Percentiles rank a stretch among this genome's conserved stretches.
phyloP scores from a whole-genome alignment of 352 stramenopile genomes.

The Globisporangium cylindrosporum region DNA sequence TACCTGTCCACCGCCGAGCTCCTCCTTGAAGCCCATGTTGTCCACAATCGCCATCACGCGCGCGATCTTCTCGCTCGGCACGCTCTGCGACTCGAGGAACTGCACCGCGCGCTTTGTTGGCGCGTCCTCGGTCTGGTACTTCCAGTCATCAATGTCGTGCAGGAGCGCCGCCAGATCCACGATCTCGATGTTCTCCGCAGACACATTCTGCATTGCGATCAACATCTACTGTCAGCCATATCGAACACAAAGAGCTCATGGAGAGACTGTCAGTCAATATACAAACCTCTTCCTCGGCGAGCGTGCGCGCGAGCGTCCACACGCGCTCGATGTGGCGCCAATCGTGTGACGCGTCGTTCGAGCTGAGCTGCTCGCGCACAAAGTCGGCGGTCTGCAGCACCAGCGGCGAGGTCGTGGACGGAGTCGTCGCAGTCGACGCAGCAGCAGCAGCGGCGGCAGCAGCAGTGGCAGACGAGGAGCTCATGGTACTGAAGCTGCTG shows the following conservation, averaged over 20 bases:
- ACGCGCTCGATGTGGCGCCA: conserved; percentile 89
- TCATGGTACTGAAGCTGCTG: conserved; percentile 1
- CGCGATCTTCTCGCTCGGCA: conserved; percentile 46
- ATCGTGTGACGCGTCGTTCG: conserved; percentile 83
- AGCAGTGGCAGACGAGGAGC: neutral
- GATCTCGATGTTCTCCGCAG: conserved; percentile 57
- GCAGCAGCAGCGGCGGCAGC: neutral
- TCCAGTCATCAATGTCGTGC: conserved; percentile 91
- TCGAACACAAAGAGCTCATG: neutral
- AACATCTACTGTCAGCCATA: neutral
- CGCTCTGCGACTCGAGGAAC: conserved; percentile 55
- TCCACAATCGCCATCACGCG: conserved; percentile 83
- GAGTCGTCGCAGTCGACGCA: neutral
- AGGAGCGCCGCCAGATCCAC: conserved; percentile 84
- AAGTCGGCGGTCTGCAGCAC: conserved; percentile 72
- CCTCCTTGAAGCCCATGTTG: conserved; percentile 84
- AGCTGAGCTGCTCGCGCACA: conserved; percentile 65
- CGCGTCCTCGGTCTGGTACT: conserved; percentile 48
- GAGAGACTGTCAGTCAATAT: neutral
- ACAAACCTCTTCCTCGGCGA: conserved; percentile 71
- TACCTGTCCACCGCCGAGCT: conserved; percentile 37
- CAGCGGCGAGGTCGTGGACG: conserved; percentile 29
- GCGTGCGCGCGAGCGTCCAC: conserved; percentile 61
- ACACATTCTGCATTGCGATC: conserved; percentile 35
- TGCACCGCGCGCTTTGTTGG: conserved; percentile 54